A percentile compares a stretch with the other conserved stretches of the same genome.
Conservation (phyloP, 2,329 filamentous ascomycete species). For the Colletotrichum tropicicola region DNA sequence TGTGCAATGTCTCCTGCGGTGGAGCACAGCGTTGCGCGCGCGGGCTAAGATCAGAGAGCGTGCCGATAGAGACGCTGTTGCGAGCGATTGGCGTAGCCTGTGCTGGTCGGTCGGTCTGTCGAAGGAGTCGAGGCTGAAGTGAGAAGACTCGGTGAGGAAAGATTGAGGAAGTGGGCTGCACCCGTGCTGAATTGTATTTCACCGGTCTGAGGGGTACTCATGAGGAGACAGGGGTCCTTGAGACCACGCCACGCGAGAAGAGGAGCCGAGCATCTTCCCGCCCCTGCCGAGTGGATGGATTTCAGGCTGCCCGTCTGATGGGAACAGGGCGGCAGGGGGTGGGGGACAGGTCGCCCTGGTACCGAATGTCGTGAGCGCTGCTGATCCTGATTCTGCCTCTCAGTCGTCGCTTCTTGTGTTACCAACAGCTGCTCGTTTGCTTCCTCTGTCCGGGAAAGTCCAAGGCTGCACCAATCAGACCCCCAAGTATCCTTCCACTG, state of each 20-base stretch:
- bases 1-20: slow-evolving; percentile 29
- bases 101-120: slow-evolving; percentile 31
- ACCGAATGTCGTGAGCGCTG: slow-evolving; percentile 24
- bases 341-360: slow-evolving; percentile 8
- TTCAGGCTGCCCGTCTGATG: slow-evolving; percentile 28
- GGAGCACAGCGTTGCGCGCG: slow-evolving; percentile 29
- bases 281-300: slow-evolving; percentile 31
- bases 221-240: slow-evolving; percentile 39
- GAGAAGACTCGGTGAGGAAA: slow-evolving; percentile 51
- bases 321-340: slow-evolving; percentile 26
- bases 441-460: background rate
- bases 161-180: slow-evolving; percentile 40
- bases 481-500: background rate
- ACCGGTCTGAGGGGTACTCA: slow-evolving; percentile 52
- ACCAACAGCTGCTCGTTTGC: slow-evolving; percentile 21
- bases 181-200: slow-evolving; percentile 51
- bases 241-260: slow-evolving; percentile 33
- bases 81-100: slow-evolving; percentile 30
- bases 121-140: slow-evolving; percentile 43
- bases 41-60: slow-evolving; percentile 26
- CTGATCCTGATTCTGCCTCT: slow-evolving; percentile 26
- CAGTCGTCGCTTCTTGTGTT: slow-evolving; percentile 16
- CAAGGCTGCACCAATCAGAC: background rate
- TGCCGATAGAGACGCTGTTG: slow-evolving; percentile 29
- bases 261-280: slow-evolving; percentile 32